phyloP scores from a whole-genome alignment of 371 early-diverging fungal species.

The Polyrhizophydium stewartii region DNA sequence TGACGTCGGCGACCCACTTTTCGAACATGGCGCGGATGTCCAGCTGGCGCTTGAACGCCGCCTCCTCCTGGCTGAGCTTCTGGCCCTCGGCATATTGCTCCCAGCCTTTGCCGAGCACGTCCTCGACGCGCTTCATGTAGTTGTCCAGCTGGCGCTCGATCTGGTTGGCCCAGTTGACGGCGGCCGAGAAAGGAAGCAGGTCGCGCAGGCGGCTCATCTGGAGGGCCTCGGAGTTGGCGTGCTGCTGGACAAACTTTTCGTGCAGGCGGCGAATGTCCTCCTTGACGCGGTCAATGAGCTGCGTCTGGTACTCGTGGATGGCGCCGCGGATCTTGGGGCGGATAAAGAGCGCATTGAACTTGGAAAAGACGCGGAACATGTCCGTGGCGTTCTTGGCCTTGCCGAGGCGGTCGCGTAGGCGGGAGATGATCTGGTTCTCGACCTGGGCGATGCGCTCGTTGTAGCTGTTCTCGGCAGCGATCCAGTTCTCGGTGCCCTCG shows the following conservation, averaged over 20 bases:
- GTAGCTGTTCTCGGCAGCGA: constrained; percentile 84
- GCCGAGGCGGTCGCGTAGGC: constrained; percentile 89
- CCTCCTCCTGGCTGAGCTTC: constrained; percentile 84
- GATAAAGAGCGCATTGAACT: constrained; percentile 98
- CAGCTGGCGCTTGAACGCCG: constrained; percentile 87
- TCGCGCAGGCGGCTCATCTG: constrained; percentile 91
- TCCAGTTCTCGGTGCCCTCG: constrained; percentile 95
- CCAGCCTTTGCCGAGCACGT: constrained; percentile 97
- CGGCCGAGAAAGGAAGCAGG: constrained; percentile 88
- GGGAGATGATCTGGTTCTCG: constrained; percentile 95
- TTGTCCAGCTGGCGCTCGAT: constrained; percentile 93
- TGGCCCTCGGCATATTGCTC: constrained; percentile 95
- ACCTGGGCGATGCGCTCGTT: constrained; percentile 93
- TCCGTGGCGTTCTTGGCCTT: constrained; percentile 95
- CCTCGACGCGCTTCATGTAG: constrained; percentile 97
- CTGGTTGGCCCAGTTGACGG: constrained; percentile 97
- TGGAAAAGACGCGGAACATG: constrained; percentile 98
- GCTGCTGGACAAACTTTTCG: constrained; percentile 92
- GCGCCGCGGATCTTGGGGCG: constrained; percentile 98
- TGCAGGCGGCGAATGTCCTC: constrained; percentile 93
- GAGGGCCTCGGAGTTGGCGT: constrained; percentile 83
- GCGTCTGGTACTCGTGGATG: constrained; percentile 97
- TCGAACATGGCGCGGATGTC: constrained; percentile 89
- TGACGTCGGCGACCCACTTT: constrained; percentile 86
- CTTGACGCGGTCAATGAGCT: constrained; percentile 95